Conservation (phyloP, 805 yeast species). For the Metschnikowia continentalis region DNA sequence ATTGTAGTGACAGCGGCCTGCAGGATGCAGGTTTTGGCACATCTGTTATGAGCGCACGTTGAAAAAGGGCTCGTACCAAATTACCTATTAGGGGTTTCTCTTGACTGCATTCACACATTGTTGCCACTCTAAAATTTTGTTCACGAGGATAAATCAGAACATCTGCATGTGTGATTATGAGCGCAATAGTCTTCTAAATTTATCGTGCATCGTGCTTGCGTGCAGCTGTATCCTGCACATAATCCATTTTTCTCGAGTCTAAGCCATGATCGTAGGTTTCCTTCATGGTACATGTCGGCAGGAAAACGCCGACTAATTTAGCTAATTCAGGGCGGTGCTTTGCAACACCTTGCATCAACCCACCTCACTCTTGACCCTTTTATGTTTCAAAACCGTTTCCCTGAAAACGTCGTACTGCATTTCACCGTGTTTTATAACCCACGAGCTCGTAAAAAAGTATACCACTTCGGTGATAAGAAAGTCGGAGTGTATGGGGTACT, state of each 20-base stretch:
- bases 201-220: background rate
- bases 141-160: background rate
- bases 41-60: background rate
- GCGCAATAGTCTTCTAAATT: background rate
- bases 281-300: background rate
- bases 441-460: background rate
- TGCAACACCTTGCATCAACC: background rate
- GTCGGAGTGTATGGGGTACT: background rate
- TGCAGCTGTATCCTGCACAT: background rate
- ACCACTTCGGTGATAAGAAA: too few species aligned
- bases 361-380: background rate
- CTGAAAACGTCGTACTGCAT: background rate
- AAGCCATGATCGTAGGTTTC: background rate
- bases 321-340: background rate
- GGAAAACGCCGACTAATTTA: background rate
- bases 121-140: background rate
- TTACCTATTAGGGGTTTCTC: background rate
- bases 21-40: background rate
- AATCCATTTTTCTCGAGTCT: background rate
- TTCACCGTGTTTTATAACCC: background rate
- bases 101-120: background rate
- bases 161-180: background rate
- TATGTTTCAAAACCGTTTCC: background rate
- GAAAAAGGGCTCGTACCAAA: background rate
- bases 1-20: background rate